Base-by-base conservation (phyloP, 192 early-diverging fungal species). In the Backusella westeae region DNA sequence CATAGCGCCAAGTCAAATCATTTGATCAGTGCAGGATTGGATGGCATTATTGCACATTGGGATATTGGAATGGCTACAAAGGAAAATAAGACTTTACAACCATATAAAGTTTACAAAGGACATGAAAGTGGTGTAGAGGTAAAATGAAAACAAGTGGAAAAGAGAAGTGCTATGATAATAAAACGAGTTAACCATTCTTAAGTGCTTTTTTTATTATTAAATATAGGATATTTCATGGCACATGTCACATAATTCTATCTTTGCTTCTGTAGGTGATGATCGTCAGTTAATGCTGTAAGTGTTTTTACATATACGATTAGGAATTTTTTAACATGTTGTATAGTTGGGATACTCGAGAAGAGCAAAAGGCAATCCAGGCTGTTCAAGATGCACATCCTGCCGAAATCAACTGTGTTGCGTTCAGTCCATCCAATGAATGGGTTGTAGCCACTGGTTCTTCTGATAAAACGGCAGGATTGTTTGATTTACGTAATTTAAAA, bases 261-360 rank as follows among this genome's bases (percentile, higher is more conserved):
- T 99, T 86, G 98, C 95, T 4, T 98, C 96, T 34, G 98, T 98
- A 17, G 97, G 96, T 52, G 98, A 99, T 84, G 98, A 99, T 83
- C 92, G 92, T 68, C 90, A 92, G 63, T 88, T 99, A 69, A 82
- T 97, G 66, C 91, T 99, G 93, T 95, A 89, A 73, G 82, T 75
- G 14, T n/a, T 8, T n/a, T 49, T 19, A 49, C n/a, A 49, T 21
- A 6, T 49, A n/a, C 0, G 17, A n/a, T 1, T 4, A 6, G 6
- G 5, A 4, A 4, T 49, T n/a, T 6, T 49, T 19, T n/a, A 49
- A 49, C 19, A 19, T n/a, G 46, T 6, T n/a, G 3, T 49, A 44
- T 34, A 94, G 93, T 69, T 99, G 98, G 98, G 98, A 99, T 86
- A 94, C 91, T n/a, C 93, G 98, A 65, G 87, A 88, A 66, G 83